Evolutionary conservation across 106 monocot species (phyloP), one percentile per base, ranked within the genome.

Genomic region (Alisma plantagoaquatica): DNA sequence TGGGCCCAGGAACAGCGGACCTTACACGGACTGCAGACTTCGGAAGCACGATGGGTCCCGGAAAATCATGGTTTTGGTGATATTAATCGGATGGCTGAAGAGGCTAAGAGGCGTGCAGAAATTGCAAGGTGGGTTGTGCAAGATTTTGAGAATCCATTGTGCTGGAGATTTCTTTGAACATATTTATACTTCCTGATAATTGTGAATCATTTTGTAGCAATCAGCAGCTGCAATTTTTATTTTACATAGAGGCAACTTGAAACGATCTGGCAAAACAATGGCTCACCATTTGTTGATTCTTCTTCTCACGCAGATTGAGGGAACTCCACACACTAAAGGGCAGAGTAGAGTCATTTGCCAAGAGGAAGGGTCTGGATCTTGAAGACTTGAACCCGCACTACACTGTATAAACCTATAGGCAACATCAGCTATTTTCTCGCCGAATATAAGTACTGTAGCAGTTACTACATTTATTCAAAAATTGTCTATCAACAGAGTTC

Each of bases 321-420:
- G 84, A 85, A 73, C 54, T 80, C 17, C 32, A 69, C 63, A 80
- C 84, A 2, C 58, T 85, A 25, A 85, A 85, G 68, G 84, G 84
- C n/a, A 79, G 80, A 21, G 84, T 85, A 6, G 84, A 85, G 46
- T 79, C 84, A 0, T 79, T 85, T 14, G 80, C 64, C 41, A 80
- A 85, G 66, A 69, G 76, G 43, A 85, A 85, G 64, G 79, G 79
- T 19, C 76, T 85, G 8, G 84, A 85, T 66, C 79, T 85, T 14
- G 76, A 78, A 24, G 76, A 63, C 31, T 76, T 85, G 58, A 68
- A 80, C 54, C 84, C 79, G 54, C 63, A 80, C 33, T 85, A 85
- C 66, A 85, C 84, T 1, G 80, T 85, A 9, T 85, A 60, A 53
- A n/a, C n/a, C n/a, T n/a, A n/a, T n/a, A n/a, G n/a, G n/a, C n/a